phyloP scores from a whole-genome alignment of 2,329 filamentous ascomycete species.

The Nothomitra cinnamomea region DNA sequence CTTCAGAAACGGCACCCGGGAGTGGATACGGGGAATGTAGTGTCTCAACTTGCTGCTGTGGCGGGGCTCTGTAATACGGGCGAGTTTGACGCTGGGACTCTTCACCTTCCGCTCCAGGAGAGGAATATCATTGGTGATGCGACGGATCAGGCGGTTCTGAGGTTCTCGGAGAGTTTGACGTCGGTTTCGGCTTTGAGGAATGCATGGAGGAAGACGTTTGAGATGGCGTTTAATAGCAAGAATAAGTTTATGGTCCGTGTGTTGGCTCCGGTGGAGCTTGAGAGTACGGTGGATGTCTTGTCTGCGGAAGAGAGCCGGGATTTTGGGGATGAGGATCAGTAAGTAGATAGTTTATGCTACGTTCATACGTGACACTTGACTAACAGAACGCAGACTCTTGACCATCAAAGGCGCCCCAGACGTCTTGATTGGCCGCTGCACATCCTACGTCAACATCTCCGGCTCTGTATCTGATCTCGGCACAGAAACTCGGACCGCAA shows the following conservation, averaged over 20 bases:
- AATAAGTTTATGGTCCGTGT: slow-evolving; percentile 67
- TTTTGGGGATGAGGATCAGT: neutral
- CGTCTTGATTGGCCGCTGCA: slow-evolving; percentile 48
- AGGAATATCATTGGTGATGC: slow-evolving; percentile 57
- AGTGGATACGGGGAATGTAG: slow-evolving; percentile 19
- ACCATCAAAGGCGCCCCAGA: slow-evolving; percentile 72
- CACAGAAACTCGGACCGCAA: slow-evolving; percentile 24
- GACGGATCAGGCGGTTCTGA: slow-evolving; percentile 59
- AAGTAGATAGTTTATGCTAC: too few relatives aligned
- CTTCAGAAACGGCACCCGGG: slow-evolving; percentile 4
- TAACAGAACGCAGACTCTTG: slow-evolving; percentile 35
- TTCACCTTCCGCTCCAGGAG: slow-evolving; percentile 38
- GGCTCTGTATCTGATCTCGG: slow-evolving; percentile 37
- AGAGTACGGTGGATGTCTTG: neutral
- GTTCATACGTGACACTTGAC: too few relatives aligned
- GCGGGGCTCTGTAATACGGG: slow-evolving; percentile 57
- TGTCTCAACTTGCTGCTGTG: slow-evolving; percentile 42
- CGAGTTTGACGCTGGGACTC: slow-evolving; percentile 52
- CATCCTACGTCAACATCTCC: slow-evolving; percentile 35
- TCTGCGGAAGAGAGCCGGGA: neutral
- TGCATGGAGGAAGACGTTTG: slow-evolving; percentile 48
- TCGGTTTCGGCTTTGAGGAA: slow-evolving; percentile 41
- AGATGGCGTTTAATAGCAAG: slow-evolving; percentile 63
- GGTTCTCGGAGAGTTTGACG: slow-evolving; percentile 50
- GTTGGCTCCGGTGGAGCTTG: slow-evolving; percentile 22